Percentiles rank a stretch among this genome's conserved stretches.
Evolutionary conservation across 225 moss, liverwort and hornwort genomes (phyloP).

Genomic region (Neckera pumila): DNA sequence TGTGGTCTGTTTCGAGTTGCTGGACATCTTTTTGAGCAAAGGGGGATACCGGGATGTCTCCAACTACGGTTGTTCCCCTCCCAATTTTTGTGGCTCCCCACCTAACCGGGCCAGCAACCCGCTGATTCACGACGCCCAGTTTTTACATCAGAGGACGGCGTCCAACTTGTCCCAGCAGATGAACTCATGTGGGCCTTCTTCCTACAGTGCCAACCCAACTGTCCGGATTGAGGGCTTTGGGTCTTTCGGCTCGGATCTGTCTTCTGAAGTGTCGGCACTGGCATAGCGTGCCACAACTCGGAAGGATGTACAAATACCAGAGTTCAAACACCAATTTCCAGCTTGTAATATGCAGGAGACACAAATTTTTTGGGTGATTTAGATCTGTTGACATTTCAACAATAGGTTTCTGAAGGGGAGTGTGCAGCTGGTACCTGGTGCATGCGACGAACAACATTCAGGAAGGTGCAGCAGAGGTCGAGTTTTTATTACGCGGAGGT

Average conservation of each 20-base stretch:
- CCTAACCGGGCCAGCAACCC: conserved; percentile 78
- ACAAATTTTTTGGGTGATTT: conserved; percentile 20
- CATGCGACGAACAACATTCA: neutral
- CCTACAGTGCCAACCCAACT: conserved; percentile 51
- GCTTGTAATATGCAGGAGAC: conserved; percentile 32
- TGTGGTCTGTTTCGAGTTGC: conserved; percentile 75
- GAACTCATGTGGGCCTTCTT: conserved; percentile 49
- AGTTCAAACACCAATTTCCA: conserved; percentile 15
- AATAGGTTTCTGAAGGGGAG: conserved; percentile 3
- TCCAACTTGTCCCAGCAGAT: conserved; percentile 56
- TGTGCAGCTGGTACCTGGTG: neutral
- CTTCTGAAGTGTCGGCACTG: conserved; percentile 61
- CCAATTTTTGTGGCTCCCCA: conserved; percentile 77
- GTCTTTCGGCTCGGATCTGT: conserved; percentile 50
- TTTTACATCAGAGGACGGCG: conserved; percentile 48
- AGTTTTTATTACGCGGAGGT: conserved; percentile 1
- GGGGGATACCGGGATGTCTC: conserved; percentile 63
- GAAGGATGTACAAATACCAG: conserved; percentile 17
- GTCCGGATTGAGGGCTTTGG: conserved; percentile 85
- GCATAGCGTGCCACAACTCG: conserved; percentile 13
- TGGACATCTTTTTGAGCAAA: conserved; percentile 80
- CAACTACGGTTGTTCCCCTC: conserved; percentile 69
- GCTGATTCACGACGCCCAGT: conserved; percentile 79
- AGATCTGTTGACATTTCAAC: conserved; percentile 41
- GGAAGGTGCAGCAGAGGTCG: conserved; percentile 9